A percentile compares a stretch with the other conserved stretches of the same genome.
These are phyloP conservation scores for Alternaria angustiovoidea DNA, from an alignment of 2,329 filamentous ascomycete genomes.

Conservation along the genomic window DNA sequence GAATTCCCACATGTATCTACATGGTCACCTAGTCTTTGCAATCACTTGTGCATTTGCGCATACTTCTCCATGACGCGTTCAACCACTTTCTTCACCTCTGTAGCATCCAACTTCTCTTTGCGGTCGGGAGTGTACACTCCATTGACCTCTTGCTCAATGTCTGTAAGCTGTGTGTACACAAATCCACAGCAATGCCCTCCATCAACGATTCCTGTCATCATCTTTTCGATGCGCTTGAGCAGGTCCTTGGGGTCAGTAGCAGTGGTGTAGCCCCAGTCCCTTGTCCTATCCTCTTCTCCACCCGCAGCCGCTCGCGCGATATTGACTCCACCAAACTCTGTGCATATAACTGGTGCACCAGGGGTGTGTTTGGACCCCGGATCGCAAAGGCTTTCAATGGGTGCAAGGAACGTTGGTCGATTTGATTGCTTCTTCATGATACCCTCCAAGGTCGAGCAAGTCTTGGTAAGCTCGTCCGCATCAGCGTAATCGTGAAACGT, in stretches of 20 bases:
- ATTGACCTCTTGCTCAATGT: constrained; percentile 74
- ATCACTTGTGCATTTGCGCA: constrained; percentile 27
- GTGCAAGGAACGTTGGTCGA: constrained; percentile 63
- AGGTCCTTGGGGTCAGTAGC: constrained; percentile 68
- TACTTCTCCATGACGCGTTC: constrained; percentile 51
- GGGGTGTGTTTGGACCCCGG: constrained; percentile 59
- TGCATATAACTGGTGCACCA: constrained; percentile 69
- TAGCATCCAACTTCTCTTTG: constrained; percentile 64
- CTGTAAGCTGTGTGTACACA: constrained; percentile 71
- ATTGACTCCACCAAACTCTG: constrained; percentile 74
- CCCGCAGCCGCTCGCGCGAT: constrained; percentile 59
- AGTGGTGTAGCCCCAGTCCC: constrained; percentile 72
- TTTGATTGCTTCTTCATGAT: constrained; percentile 64
- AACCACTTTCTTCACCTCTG: constrained; percentile 66
- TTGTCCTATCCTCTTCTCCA: constrained; percentile 53
- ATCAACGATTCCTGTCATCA: constrained; percentile 66
- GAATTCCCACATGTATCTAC: not conserved
- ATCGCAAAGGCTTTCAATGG: constrained; percentile 47
- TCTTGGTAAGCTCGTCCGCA: constrained; percentile 62
- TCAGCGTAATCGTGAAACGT: constrained; percentile 75
- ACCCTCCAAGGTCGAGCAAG: constrained; percentile 61
- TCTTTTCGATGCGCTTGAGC: constrained; percentile 64
- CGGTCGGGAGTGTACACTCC: constrained; percentile 71
- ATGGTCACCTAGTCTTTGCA: not conserved
- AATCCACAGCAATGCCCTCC: constrained; percentile 67